Percentiles rank a stretch among this genome's conserved stretches.
Conservation (phyloP, 768 basidiomycete species). For the Strobilomyces dryophilus region DNA sequence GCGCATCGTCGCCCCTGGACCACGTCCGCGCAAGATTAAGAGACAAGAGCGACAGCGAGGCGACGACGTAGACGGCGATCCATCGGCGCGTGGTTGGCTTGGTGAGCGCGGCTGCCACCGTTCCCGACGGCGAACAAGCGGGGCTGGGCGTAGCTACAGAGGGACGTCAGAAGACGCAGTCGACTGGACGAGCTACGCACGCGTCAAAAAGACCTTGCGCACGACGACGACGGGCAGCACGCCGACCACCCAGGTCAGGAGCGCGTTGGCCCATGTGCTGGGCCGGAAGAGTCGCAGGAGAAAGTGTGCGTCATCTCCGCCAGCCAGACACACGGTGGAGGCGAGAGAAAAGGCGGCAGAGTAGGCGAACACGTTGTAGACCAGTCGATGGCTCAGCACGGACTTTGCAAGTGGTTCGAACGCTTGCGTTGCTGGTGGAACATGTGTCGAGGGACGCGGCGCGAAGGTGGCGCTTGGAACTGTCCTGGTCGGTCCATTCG, state of each 20-base stretch:
- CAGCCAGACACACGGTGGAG: conserved; percentile 33
- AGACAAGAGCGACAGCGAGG: conserved; percentile 40
- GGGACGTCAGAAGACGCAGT: background rate
- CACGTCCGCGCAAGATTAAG: conserved; percentile 40
- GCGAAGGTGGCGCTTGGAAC: conserved; percentile 21
- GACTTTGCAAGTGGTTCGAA: conserved; percentile 67
- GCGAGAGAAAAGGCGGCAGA: conserved; percentile 48
- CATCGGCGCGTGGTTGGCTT: conserved; percentile 45
- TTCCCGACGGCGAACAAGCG: conserved; percentile 49
- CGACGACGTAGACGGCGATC: conserved; percentile 43
- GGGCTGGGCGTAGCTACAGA: conserved; percentile 42
- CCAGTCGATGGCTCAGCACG: conserved; percentile 57
- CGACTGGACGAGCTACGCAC: conserved; percentile 36
- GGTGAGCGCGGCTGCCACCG: conserved; percentile 41
- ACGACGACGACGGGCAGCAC: conserved; percentile 56
- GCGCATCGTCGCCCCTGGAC: conserved; percentile 33
- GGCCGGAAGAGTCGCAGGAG: conserved; percentile 41
- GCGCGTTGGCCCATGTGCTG: conserved; percentile 39
- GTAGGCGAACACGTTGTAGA: conserved; percentile 48
- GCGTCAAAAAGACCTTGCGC: conserved; percentile 55
- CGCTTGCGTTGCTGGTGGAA: conserved; percentile 53
- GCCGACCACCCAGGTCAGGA: conserved; percentile 45
- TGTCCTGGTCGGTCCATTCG: background rate
- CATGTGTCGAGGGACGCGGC: conserved; percentile 46
- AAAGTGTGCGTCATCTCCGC: conserved; percentile 14